Conservation (phyloP, 1,139 yeast species). For the Candida frijolesensis region DNA sequence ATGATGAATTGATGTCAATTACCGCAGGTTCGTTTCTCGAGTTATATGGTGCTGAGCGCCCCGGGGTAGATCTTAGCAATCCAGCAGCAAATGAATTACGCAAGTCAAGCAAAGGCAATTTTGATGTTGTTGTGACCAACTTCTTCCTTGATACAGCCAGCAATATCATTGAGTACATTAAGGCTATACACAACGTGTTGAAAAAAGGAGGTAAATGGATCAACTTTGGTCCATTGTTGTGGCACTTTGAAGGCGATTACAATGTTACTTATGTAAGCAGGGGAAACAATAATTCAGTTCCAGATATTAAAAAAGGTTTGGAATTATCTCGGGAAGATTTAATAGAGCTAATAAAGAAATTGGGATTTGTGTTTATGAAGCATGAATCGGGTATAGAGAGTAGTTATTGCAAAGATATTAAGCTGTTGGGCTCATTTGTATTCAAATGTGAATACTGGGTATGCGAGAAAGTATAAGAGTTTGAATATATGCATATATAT, state of each 20-base stretch:
- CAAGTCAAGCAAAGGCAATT: constrained; percentile 32
- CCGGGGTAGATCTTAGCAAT: constrained; percentile 16
- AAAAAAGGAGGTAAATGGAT: constrained; percentile 69
- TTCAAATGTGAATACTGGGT: constrained; percentile 79
- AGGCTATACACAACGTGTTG: constrained; percentile 56
- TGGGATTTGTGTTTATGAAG: constrained; percentile 58
- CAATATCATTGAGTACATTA: constrained; percentile 70
- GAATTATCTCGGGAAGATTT: constrained; percentile 69
- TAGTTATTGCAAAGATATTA: constrained; percentile 58
- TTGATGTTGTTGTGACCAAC: constrained; percentile 66
- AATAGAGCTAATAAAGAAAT: constrained; percentile 42
- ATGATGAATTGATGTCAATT: constrained; percentile 67
- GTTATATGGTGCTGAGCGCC: constrained; percentile 57
- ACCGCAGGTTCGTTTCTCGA: constrained; percentile 81
- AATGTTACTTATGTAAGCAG: constrained; percentile 23
- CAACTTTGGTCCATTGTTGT: constrained; percentile 81
- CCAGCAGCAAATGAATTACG: constrained; percentile 46
- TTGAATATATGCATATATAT: neutral
- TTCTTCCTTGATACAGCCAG: constrained; percentile 82
- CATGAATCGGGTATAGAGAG: constrained; percentile 48
- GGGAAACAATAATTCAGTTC: constrained; percentile 30
- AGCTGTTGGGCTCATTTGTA: constrained; percentile 56
- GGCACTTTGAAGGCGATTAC: constrained; percentile 76
- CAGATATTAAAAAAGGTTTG: constrained; percentile 53
- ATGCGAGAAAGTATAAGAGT: constrained; percentile 27